Evolutionary conservation across 257 asterid genomes (phyloP).

Genomic region (Oldenlandia corymbosa): DNA sequence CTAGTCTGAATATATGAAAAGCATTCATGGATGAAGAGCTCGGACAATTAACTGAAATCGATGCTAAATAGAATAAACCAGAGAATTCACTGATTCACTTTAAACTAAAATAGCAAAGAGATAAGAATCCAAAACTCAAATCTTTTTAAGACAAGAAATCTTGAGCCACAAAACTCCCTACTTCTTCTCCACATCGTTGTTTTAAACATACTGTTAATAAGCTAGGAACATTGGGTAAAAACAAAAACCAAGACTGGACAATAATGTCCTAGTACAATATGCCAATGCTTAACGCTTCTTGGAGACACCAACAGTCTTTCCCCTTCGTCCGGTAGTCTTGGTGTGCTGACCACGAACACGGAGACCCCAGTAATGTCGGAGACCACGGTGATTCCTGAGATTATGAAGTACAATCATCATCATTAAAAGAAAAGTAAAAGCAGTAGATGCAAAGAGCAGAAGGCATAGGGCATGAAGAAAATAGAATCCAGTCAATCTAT

Average conservation of each 20-base stretch:
- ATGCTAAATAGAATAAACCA: too few relatives aligned
- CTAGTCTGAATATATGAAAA: too few relatives aligned
- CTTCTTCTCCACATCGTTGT: too few relatives aligned
- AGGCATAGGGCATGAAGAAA: too few relatives aligned
- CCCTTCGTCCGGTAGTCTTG: constrained; percentile 90
- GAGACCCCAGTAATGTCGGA: constrained; percentile 94
- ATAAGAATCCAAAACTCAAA: not conserved
- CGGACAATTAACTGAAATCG: too few relatives aligned
- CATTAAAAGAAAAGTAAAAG: not conserved
- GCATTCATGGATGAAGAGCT: too few relatives aligned
- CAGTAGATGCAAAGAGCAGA: not conserved
- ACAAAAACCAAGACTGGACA: constrained; percentile 1
- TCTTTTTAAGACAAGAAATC: constrained; percentile 10
- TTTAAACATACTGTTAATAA: too few relatives aligned
- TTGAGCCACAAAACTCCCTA: constrained; percentile 15
- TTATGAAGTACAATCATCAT: not conserved
- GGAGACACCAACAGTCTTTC: constrained; percentile 96
- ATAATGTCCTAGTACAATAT: not conserved
- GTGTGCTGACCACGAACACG: constrained; percentile 98
- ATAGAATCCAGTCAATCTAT: not conserved
- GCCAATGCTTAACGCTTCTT: constrained; percentile 58
- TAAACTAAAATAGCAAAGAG: too few relatives aligned
- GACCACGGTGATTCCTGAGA: constrained; percentile 84
- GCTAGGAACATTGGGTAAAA: not conserved
- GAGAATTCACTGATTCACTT: too few relatives aligned